phyloP scores from a whole-genome alignment of 202 grass and related monocot genomes.

The Alloteropsis angusta region DNA sequence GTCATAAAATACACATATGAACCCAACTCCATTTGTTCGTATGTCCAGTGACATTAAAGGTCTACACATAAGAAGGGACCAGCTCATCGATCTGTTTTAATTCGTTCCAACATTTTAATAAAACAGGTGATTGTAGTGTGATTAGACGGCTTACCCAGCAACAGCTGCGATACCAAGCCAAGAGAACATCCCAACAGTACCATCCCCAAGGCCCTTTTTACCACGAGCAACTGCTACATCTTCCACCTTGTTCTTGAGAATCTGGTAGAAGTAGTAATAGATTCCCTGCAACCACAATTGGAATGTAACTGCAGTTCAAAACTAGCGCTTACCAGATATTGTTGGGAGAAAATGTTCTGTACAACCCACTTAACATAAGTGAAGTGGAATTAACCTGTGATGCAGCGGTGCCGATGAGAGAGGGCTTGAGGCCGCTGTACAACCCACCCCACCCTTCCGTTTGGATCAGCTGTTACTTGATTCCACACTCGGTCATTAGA shows the following conservation, averaged over 20 bases:
- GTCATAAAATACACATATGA: neutral
- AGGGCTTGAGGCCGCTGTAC: constrained; percentile 92
- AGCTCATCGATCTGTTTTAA: neutral
- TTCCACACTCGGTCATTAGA: neutral
- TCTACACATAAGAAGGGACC: neutral
- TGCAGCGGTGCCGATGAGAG: constrained; percentile 80
- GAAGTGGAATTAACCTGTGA: constrained; percentile 58
- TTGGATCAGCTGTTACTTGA: constrained; percentile 59
- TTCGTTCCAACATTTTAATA: neutral
- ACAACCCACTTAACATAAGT: neutral
- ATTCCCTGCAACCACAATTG: constrained; percentile 51
- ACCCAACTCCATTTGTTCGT: neutral
- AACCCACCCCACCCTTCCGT: constrained; percentile 85
- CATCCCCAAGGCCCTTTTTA: constrained; percentile 76
- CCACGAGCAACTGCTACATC: constrained; percentile 43
- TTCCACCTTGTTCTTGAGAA: constrained; percentile 90
- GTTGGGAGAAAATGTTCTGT: neutral
- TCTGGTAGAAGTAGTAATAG: constrained; percentile 98
- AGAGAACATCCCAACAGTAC: constrained; percentile 86
- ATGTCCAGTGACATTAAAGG: neutral
- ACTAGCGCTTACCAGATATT: neutral
- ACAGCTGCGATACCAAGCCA: constrained; percentile 93
- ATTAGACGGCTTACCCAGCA: constrained; percentile 59
- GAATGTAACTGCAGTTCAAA: neutral
- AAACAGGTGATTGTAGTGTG: neutral